These are phyloP conservation scores for Plicaturopsis crispa DNA, from an alignment of 768 basidiomycete genomes.

Conservation along the genomic window DNA sequence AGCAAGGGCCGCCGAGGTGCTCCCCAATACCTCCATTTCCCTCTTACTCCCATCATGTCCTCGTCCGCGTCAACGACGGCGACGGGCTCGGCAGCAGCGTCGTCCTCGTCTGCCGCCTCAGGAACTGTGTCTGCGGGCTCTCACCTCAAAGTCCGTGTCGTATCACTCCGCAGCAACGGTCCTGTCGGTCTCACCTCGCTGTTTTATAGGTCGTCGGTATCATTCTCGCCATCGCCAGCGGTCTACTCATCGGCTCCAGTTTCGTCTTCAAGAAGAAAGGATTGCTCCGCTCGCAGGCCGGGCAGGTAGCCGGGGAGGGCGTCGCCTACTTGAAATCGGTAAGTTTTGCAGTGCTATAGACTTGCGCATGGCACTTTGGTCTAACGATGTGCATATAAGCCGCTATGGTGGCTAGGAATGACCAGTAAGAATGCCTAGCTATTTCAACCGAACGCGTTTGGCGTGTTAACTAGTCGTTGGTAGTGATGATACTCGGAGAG, in stretches of 20 bases:
- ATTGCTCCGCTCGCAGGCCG: slow-evolving; percentile 72
- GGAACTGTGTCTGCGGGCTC: slow-evolving; percentile 26
- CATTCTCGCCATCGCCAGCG: slow-evolving; percentile 68
- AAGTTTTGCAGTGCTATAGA: slow-evolving; percentile 22
- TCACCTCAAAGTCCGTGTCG: slow-evolving; percentile 44
- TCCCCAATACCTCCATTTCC: too few species aligned
- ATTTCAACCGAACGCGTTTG: too few species aligned
- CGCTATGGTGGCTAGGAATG: slow-evolving; percentile 95
- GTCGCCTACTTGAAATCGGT: slow-evolving; percentile 94
- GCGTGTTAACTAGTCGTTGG: background rate
- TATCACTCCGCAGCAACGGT: background rate
- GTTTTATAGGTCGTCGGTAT: slow-evolving; percentile 60
- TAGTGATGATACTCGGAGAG: slow-evolving; percentile 91
- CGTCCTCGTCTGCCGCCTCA: slow-evolving; percentile 30
- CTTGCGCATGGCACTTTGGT: slow-evolving; percentile 2
- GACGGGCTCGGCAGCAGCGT: slow-evolving; percentile 15
- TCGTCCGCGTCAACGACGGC: slow-evolving; percentile 24
- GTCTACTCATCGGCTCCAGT: slow-evolving; percentile 82
- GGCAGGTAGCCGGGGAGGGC: slow-evolving; percentile 73
- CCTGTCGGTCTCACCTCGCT: background rate
- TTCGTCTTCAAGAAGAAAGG: slow-evolving; percentile 99
- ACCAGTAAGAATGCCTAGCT: slow-evolving; percentile 39
- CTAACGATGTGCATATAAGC: slow-evolving; percentile 28
- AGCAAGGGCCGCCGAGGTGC: too few species aligned
- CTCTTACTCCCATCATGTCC: too few species aligned